These are phyloP conservation scores for Brasenia schreberi DNA, from an alignment of 164 flowering plant genomes.

Conservation along the genomic window DNA sequence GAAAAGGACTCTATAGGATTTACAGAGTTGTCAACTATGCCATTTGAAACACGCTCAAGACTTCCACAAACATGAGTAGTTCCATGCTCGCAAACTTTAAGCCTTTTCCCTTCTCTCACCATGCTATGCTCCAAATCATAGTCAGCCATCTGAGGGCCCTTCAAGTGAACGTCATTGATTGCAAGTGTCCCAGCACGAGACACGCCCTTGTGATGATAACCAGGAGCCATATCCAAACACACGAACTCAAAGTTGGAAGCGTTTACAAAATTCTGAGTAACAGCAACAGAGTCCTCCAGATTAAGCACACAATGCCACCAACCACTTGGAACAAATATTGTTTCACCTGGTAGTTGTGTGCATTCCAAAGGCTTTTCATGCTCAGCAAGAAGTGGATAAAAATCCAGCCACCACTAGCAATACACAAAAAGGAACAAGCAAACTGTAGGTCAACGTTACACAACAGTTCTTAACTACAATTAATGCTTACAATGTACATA, in stretches of 20 bases:
- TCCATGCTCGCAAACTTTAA: conserved; percentile 16
- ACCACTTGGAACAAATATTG: conserved; percentile 95
- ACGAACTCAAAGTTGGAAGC: conserved; percentile 81
- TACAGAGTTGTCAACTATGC: not conserved
- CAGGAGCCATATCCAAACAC: conserved; percentile 97
- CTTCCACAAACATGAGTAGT: not conserved
- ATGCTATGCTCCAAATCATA: conserved; percentile 19
- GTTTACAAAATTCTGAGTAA: conserved; percentile 92
- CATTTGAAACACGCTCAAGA: conserved; percentile 10
- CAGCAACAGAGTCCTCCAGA: conserved; percentile 84
- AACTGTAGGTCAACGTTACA: not conserved
- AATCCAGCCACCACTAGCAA: conserved; percentile 95
- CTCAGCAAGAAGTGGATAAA: conserved; percentile 84
- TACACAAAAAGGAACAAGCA: conserved; percentile 3
- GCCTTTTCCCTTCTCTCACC: conserved; percentile 48
- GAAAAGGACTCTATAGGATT: conserved; percentile 20
- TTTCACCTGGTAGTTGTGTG: conserved; percentile 94
- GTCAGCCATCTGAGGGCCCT: conserved; percentile 11
- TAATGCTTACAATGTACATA: too few relatives aligned
- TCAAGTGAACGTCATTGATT: conserved; percentile 29
- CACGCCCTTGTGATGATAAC: conserved; percentile 83
- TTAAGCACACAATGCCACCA: conserved; percentile 99
- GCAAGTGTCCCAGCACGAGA: conserved; percentile 97
- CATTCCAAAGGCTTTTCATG: conserved; percentile 89
- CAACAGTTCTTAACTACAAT: not conserved